phyloP scores from a whole-genome alignment of 2,329 filamentous ascomycete species.

The Torrubiellomyces zombiae region DNA sequence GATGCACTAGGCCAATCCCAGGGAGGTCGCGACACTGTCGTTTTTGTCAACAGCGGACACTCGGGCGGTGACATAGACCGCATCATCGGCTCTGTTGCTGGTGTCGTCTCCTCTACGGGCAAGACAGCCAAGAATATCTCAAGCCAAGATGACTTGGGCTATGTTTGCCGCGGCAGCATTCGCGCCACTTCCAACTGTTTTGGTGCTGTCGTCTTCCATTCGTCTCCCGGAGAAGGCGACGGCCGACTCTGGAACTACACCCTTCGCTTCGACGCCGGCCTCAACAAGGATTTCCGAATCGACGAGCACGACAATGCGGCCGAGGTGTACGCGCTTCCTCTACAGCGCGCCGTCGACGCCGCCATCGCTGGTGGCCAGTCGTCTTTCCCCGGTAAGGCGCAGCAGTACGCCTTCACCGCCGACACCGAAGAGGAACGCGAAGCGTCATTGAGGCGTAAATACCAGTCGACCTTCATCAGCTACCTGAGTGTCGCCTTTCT shows the following conservation, averaged over 20 bases:
- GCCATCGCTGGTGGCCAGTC: conserved; percentile 34
- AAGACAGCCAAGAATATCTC: conserved; percentile 9
- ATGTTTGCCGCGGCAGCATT: conserved; percentile 39
- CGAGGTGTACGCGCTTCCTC: conserved; percentile 48
- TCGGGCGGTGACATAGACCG: conserved; percentile 50
- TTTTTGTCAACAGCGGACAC: conserved; percentile 60
- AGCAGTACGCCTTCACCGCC: conserved; percentile 16
- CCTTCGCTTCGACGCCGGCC: conserved; percentile 42
- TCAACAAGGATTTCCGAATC: conserved; percentile 39
- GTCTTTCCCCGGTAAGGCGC: conserved; percentile 13
- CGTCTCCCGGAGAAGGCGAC: conserved; percentile 45
- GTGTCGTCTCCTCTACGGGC: conserved; percentile 9
- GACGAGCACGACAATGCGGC: conserved; percentile 40
- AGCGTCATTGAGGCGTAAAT: conserved; percentile 38
- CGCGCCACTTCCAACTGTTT: conserved; percentile 55
- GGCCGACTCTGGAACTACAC: conserved; percentile 52
- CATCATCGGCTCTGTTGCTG: conserved; percentile 37
- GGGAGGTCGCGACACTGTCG: conserved; percentile 43
- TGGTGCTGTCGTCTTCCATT: conserved; percentile 54
- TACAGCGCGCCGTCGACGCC: conserved; percentile 51
- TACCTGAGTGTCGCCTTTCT: conserved; percentile 52
- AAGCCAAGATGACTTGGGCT: conserved; percentile 13
- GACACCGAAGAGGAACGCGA: conserved; percentile 30
- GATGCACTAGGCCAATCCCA: conserved; percentile 42
- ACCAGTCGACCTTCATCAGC: conserved; percentile 47